Percentiles rank a stretch among this genome's conserved stretches.
Evolutionary conservation across 164 flowering plant genomes (phyloP).

Genomic region (Stephania japonica): DNA sequence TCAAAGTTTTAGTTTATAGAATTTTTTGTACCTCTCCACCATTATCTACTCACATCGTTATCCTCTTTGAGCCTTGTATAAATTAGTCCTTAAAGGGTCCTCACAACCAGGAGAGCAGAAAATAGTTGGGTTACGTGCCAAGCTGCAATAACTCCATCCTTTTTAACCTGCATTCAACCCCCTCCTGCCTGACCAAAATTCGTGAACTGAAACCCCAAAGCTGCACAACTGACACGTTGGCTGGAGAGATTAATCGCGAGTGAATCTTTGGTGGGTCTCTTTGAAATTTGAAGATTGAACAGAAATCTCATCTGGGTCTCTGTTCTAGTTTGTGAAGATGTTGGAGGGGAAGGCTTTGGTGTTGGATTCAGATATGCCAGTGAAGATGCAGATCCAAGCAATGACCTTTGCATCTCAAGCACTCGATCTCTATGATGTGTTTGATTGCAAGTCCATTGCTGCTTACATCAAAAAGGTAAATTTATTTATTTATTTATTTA

Average conservation of each 20-base stretch:
- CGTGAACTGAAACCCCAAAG: slow-evolving; percentile 11
- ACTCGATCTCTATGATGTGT: slow-evolving; percentile 73
- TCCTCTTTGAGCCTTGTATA: background rate
- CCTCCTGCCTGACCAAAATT: background rate
- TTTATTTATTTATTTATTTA: background rate
- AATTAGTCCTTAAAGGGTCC: background rate
- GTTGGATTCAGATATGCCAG: slow-evolving; percentile 86
- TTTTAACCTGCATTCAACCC: background rate
- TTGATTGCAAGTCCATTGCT: slow-evolving; percentile 77
- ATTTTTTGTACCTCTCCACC: slow-evolving; percentile 28
- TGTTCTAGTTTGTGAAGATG: slow-evolving; percentile 31
- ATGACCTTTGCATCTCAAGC: slow-evolving; percentile 78
- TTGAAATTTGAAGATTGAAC: background rate
- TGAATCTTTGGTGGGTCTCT: slow-evolving; percentile 4
- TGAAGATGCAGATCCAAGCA: slow-evolving; percentile 89
- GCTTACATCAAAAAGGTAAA: slow-evolving; percentile 76
- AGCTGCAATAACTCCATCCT: slow-evolving; percentile 2
- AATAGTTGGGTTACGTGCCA: slow-evolving; percentile 25
- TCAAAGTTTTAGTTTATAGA: background rate
- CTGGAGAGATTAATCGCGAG: background rate
- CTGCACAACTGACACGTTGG: background rate
- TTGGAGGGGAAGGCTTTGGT: slow-evolving; percentile 90
- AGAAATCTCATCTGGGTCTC: background rate
- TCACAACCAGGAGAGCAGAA: background rate
- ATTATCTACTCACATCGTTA: slow-evolving; percentile 28